These are phyloP conservation scores for Yarrowia sp. DNA, from an alignment of 805 yeast species.

Conservation along the genomic window DNA sequence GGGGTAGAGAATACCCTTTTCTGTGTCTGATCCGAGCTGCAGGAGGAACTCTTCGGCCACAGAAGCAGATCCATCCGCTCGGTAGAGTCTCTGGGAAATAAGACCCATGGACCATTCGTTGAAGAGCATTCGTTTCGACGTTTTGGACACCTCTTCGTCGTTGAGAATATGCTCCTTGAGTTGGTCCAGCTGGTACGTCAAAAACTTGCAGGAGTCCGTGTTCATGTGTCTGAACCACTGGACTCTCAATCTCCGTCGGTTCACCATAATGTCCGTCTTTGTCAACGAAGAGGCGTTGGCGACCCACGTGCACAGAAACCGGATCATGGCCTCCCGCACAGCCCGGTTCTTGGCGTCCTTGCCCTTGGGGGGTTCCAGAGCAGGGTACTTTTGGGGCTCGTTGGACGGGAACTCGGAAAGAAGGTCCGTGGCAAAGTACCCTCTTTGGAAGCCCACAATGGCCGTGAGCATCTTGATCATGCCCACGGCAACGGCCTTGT, in stretches of 20 bases:
- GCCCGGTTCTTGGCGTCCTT: slow-evolving; percentile 15
- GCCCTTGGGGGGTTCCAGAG: slow-evolving; percentile 20
- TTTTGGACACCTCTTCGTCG: slow-evolving; percentile 67
- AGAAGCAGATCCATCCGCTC: slow-evolving; percentile 47
- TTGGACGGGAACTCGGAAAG: slow-evolving; percentile 72
- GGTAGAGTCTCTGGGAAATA: slow-evolving; percentile 60
- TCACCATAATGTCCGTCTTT: slow-evolving; percentile 67
- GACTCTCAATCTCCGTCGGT: slow-evolving; percentile 62
- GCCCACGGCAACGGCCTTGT: slow-evolving; percentile 67
- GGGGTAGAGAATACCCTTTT: slow-evolving; percentile 48
- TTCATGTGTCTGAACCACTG: slow-evolving; percentile 71
- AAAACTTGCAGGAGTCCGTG: slow-evolving; percentile 59
- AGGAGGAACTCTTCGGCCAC: slow-evolving; percentile 56
- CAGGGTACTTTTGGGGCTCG: slow-evolving; percentile 31
- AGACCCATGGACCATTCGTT: slow-evolving; percentile 76
- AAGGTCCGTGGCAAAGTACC: slow-evolving; percentile 62
- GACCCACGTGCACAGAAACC: slow-evolving; percentile 65
- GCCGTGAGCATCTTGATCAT: slow-evolving; percentile 63
- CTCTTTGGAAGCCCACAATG: slow-evolving; percentile 59
- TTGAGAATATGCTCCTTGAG: slow-evolving; percentile 60
- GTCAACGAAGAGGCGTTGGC: slow-evolving; percentile 58
- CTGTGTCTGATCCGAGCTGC: slow-evolving; percentile 57
- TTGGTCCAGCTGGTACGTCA: slow-evolving; percentile 55
- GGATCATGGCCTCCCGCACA: slow-evolving; percentile 65
- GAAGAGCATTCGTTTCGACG: slow-evolving; percentile 75